Evolutionary conservation across 2,329 filamentous ascomycete species (phyloP).

Genomic region (Iodosphaeria phyllophila): DNA sequence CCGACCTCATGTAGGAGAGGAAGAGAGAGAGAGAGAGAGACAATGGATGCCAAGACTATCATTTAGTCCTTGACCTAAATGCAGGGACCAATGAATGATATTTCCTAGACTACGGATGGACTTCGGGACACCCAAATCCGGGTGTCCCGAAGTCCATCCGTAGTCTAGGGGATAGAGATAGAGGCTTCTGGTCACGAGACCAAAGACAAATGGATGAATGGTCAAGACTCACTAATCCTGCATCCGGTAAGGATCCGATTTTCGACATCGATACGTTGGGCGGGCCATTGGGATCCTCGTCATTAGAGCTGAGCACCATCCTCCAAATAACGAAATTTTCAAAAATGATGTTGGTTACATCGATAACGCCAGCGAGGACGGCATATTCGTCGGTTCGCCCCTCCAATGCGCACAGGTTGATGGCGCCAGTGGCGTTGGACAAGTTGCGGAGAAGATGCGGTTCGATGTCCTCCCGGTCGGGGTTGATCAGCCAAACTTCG

Average conservation of each 20-base stretch:
- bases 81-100: no score
- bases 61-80: no score
- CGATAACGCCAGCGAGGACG: conserved; percentile 9
- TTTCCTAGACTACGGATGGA: no score
- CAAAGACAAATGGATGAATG: no score
- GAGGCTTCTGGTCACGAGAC: no score
- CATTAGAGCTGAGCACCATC: conserved; percentile 6
- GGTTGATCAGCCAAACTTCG: conserved; percentile 12
- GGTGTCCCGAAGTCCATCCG: no score
- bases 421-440: conserved; percentile 7
- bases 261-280: conserved; percentile 8
- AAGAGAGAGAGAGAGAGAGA: no score
- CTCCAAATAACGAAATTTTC: conserved; percentile 11
- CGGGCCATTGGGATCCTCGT: conserved; percentile 9
- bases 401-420: conserved; percentile 10
- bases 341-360: conserved; percentile 12
- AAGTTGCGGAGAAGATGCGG: conserved; percentile 11
- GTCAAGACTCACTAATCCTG: no score
- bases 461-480: conserved; percentile 9
- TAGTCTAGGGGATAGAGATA: no score
- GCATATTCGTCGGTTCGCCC: conserved; percentile 11
- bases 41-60: no score
- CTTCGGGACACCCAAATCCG: no score
- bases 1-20: no score
- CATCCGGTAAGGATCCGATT: conserved; percentile 7